Evolutionary conservation across 352 stramenopile genomes (phyloP).

Genomic region (Phytopythium vexans): DNA sequence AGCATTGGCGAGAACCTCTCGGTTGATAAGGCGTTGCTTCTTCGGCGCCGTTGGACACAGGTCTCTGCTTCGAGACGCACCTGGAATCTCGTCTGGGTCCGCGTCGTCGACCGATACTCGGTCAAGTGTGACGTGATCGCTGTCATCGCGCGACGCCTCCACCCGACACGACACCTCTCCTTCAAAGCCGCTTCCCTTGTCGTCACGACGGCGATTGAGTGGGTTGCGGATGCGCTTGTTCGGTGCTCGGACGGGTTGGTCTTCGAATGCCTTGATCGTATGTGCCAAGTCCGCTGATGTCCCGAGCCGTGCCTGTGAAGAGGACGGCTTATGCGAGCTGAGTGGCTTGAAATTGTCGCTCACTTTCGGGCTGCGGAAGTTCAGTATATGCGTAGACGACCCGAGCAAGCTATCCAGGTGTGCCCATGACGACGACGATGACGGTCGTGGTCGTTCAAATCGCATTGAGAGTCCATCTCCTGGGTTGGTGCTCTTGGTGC

Average conservation of each 20-base stretch:
- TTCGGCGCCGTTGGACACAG: background rate
- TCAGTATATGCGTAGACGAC: conserved; percentile 64
- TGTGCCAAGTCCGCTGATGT: conserved; percentile 10
- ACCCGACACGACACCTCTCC: conserved; percentile 62
- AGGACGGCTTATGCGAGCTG: conserved; percentile 11
- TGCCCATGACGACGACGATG: conserved; percentile 45
- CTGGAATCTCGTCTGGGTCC: too few species aligned
- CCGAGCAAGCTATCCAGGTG: conserved; percentile 69
- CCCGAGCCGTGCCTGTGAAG: background rate
- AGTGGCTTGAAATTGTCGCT: conserved; percentile 74
- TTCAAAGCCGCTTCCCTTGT: conserved; percentile 63
- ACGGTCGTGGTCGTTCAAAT: conserved; percentile 37
- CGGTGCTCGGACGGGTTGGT: conserved; percentile 27
- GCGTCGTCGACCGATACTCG: background rate
- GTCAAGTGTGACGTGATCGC: conserved; percentile 1
- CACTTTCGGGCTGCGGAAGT: conserved; percentile 78
- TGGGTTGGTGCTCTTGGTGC: background rate
- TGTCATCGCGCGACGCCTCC: conserved; percentile 16
- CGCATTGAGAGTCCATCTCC: conserved; percentile 3
- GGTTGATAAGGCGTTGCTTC: background rate
- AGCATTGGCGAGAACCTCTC: conserved; percentile 9
- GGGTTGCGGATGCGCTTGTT: conserved; percentile 57
- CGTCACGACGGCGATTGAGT: conserved; percentile 40
- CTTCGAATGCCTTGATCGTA: conserved; percentile 47
- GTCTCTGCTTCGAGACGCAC: too few species aligned